phyloP scores from a whole-genome alignment of 805 yeast species.

The Monosporozyma yasuniensis region DNA sequence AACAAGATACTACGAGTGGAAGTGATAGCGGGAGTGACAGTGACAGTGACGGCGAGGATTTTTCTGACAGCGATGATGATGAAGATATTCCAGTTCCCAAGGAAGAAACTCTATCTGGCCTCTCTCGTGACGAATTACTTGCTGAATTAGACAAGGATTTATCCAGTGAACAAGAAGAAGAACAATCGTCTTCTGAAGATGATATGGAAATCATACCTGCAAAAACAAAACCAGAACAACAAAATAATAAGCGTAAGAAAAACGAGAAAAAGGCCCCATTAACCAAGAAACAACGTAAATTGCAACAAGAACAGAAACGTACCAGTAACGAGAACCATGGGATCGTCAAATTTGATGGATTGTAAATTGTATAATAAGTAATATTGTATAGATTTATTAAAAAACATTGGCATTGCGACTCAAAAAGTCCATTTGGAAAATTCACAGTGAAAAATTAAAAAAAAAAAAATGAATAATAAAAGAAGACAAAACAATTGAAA shows the following conservation, averaged over 20 bases:
- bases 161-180: constrained; percentile 7
- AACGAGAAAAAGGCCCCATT: constrained; percentile 9
- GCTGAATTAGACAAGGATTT: constrained; percentile 27
- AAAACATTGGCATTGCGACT: too few species aligned
- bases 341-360: constrained; percentile 53
- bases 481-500: not conserved
- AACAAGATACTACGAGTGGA: constrained; percentile 4
- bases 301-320: constrained; percentile 21
- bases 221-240: too few species aligned
- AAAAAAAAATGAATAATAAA: not conserved
- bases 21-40: constrained; percentile 14
- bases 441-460: not conserved
- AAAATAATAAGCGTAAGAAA: constrained; percentile 3
- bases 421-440: too few species aligned
- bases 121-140: constrained; percentile 25
- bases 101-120: constrained; percentile 16
- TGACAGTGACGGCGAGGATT: constrained; percentile 14
- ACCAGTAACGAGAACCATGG: constrained; percentile 42
- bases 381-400: too few species aligned
- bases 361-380: constrained; percentile 31
- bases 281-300: not conserved
- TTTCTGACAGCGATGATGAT: constrained; percentile 13
- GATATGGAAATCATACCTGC: constrained; percentile 1
- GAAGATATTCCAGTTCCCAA: constrained; percentile 22
- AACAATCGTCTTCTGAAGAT: too few species aligned